Conservation (phyloP, 352 stramenopile genomes). For the Halophytophthora batemanensis region DNA sequence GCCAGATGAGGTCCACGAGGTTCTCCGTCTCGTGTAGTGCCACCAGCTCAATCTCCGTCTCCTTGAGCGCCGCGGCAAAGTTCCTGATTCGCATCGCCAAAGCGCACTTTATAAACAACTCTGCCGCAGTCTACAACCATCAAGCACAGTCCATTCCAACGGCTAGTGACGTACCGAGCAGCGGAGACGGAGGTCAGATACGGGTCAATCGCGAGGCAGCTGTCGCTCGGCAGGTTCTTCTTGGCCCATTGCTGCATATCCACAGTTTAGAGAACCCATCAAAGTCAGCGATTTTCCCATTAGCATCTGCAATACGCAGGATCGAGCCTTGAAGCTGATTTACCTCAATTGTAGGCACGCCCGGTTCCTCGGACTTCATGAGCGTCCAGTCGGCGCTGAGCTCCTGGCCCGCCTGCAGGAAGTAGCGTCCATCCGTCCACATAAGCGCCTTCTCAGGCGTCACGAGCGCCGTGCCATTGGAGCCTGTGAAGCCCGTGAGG, state of each 20-base stretch:
- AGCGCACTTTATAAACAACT: not conserved
- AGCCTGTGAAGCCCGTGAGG: constrained; percentile 96
- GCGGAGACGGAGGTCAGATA: constrained; percentile 91
- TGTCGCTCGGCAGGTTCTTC: constrained; percentile 55
- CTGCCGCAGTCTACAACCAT: not conserved
- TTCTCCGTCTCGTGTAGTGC: constrained; percentile 84
- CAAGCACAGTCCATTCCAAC: not conserved
- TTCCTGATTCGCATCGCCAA: constrained; percentile 29
- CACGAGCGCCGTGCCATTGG: constrained; percentile 91
- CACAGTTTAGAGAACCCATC: constrained; percentile 2
- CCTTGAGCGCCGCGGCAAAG: constrained; percentile 61
- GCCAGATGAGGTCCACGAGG: constrained; percentile 96
- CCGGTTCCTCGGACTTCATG: constrained; percentile 93
- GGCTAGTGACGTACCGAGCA: constrained; percentile 42
- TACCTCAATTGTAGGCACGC: constrained; percentile 90
- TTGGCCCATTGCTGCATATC: constrained; percentile 59
- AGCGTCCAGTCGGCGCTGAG: constrained; percentile 93
- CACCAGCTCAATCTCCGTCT: constrained; percentile 68
- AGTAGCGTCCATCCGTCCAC: constrained; percentile 99
- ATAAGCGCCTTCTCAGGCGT: constrained; percentile 88
- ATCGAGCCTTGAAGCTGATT: too few relatives aligned
- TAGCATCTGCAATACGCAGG: too few relatives aligned
- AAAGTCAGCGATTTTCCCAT: too few relatives aligned
- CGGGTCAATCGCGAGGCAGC: constrained; percentile 93
- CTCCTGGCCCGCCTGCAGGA: constrained; percentile 94